phyloP scores from a whole-genome alignment of 83 land plant genomes.

The Picea abies region DNA sequence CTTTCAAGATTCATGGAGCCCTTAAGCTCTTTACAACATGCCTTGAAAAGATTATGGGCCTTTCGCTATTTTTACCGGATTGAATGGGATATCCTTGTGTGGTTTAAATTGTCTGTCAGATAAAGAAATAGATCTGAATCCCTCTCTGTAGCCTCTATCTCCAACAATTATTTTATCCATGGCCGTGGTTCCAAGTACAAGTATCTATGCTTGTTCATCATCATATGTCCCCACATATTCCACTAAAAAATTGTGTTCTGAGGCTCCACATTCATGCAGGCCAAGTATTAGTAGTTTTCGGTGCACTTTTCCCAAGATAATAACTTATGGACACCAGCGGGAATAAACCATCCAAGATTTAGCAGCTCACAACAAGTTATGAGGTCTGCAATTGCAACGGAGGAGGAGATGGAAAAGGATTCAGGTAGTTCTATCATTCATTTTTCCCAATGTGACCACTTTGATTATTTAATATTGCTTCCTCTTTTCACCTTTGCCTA shows the following conservation, averaged over 20 bases:
- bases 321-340: background rate
- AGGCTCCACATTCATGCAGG: background rate
- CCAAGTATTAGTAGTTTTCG: background rate
- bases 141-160: background rate
- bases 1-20: too few species aligned
- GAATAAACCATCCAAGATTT: background rate
- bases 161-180: background rate
- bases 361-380: background rate
- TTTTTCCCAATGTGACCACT: background rate
- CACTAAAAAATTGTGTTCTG: background rate
- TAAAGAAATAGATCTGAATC: background rate
- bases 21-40: too few species aligned
- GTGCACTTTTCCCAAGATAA: background rate
- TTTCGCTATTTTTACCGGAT: background rate
- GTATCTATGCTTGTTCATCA: background rate
- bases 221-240: background rate
- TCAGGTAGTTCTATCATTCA: background rate
- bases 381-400: background rate
- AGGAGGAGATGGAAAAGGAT: background rate
- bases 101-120: background rate
- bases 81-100: background rate
- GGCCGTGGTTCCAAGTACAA: background rate
- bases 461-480: background rate
- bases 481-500: background rate
- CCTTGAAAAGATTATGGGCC: too few species aligned